A percentile compares a stretch with the other conserved stretches of the same genome.
Conservation (phyloP, 2,329 filamentous ascomycete genomes). For the Dothideomycetes sp. region DNA sequence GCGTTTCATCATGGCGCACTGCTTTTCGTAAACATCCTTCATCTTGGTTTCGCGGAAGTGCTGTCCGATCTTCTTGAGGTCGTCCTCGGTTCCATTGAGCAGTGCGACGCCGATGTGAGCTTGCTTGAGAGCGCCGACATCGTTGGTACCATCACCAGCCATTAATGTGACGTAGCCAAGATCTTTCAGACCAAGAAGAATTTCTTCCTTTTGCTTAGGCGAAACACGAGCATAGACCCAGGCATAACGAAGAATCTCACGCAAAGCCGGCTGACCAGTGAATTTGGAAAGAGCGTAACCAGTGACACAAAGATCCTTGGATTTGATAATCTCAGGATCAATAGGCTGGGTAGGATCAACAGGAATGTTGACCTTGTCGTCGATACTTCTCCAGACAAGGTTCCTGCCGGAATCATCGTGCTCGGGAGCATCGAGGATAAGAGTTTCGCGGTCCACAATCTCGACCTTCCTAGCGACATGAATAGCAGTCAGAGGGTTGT, state of each 20-base stretch:
- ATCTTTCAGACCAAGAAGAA: slow-evolving; percentile 90
- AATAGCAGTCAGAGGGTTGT: slow-evolving; percentile 92
- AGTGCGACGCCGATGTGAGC: slow-evolving; percentile 94
- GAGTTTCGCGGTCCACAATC: slow-evolving; percentile 89
- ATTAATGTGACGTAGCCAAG: slow-evolving; percentile 97
- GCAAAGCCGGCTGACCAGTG: slow-evolving; percentile 67
- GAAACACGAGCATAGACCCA: slow-evolving; percentile 99
- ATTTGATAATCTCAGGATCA: slow-evolving; percentile 68
- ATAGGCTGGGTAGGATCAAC: slow-evolving; percentile 77
- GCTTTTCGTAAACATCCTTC: slow-evolving; percentile 98
- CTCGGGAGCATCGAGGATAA: slow-evolving; percentile 92
- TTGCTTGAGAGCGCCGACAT: slow-evolving; percentile 95
- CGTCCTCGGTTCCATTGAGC: slow-evolving; percentile 86
- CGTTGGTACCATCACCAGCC: slow-evolving; percentile 97
- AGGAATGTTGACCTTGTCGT: slow-evolving; percentile 76
- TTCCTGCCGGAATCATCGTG: slow-evolving; percentile 71
- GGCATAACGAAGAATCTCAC: slow-evolving; percentile 71
- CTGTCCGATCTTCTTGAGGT: slow-evolving; percentile 83
- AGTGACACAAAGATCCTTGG: slow-evolving; percentile 90
- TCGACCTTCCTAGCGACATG: slow-evolving; percentile 94
- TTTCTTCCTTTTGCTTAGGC: slow-evolving; percentile 97
- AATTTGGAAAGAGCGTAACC: slow-evolving; percentile 89
- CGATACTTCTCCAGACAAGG: slow-evolving; percentile 88
- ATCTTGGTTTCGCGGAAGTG: slow-evolving; percentile 92
- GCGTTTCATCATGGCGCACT: slow-evolving; percentile 78